Base-by-base conservation (phyloP, 306 rosid species). In the Cucumis cinereus region DNA sequence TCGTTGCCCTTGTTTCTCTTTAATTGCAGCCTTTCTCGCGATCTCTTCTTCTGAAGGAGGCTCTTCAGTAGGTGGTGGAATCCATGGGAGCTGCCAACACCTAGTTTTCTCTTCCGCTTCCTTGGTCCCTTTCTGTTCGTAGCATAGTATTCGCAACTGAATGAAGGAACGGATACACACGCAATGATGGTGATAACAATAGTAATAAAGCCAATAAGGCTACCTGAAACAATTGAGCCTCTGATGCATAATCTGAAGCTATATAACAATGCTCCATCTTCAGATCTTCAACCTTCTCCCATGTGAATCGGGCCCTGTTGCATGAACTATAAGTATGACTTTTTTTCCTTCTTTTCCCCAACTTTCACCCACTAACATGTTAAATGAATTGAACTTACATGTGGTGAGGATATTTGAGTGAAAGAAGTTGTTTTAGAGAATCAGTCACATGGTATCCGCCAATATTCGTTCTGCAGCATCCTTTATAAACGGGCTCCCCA, bases 251-350 rank as follows among this genome's bases (percentile, higher is more conserved):
- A 79, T 90, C 89, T 28, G 26, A 81, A 59, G 97, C 87, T 60
- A 91, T 83, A 78, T 94, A 94, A 79, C 98, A 91, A 84, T 94
- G 97, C 81, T 91, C 98, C 97, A 90, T 92, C 88, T 91, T 94
- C 84, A 94, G 88, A 78, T 94, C 96, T 80, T 94, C 99, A 36
- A 90, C 97, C 81, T 94, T 94, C 85, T 94, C 99, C 99, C 97
- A 94, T 1, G 95, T 86, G 83, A 92, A 88, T 79, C 96, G 89
- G 73, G 90, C 87, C 92, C 99, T 92, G 79, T 76, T 45, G 73
- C 78, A 82, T 85, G 12, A 49, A 77, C 14, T 3, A 52, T 52
- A 77, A 49, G n/a, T 19, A 75, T 24, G 70, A 47, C 35, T 16
- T 52, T 17, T 52, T 52, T 52, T 16, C 49, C 52, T 12, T 66